phyloP scores from a whole-genome alignment of 148 eudicot species.

The Heliosperma pusillum region DNA sequence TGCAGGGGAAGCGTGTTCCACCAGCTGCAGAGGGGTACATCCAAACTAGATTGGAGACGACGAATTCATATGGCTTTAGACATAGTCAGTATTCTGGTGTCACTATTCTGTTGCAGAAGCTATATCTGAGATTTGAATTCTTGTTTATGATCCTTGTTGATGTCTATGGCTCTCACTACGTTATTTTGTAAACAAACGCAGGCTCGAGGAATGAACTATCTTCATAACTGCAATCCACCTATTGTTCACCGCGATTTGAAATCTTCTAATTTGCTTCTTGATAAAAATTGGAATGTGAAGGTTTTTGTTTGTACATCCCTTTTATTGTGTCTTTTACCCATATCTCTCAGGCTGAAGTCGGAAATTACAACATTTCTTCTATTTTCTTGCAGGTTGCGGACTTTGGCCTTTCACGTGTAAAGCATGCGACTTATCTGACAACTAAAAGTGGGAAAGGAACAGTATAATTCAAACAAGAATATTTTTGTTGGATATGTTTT shows the following conservation, averaged over 20 bases:
- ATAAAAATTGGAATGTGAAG: constrained; percentile 96
- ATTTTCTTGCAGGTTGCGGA: constrained; percentile 73
- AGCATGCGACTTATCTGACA: constrained; percentile 71
- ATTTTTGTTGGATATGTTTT: not conserved
- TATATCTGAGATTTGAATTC: constrained; percentile 11
- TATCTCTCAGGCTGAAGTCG: not conserved
- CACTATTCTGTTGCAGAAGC: not conserved
- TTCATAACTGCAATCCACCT: constrained; percentile 85
- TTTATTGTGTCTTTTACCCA: not conserved
- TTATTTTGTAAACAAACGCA: constrained; percentile 26
- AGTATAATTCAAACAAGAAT: constrained; percentile 38
- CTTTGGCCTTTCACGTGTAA: constrained; percentile 94
- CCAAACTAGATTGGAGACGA: constrained; percentile 88
- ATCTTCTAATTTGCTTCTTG: constrained; percentile 94
- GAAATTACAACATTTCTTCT: not conserved
- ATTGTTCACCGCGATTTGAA: constrained; percentile 91
- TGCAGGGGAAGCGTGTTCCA: constrained; percentile 88
- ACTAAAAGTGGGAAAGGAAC: constrained; percentile 96
- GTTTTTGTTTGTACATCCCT: constrained; percentile 28
- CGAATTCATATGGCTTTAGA: constrained; percentile 90
- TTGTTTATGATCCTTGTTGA: not conserved
- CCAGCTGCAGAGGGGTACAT: constrained; percentile 56
- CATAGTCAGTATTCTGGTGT: constrained; percentile 53
- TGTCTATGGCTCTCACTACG: constrained; percentile 10
- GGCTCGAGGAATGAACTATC: constrained; percentile 98